Base-by-base conservation (phyloP, 2,329 filamentous ascomycete species). In the Alternaria novae-zelandiae region DNA sequence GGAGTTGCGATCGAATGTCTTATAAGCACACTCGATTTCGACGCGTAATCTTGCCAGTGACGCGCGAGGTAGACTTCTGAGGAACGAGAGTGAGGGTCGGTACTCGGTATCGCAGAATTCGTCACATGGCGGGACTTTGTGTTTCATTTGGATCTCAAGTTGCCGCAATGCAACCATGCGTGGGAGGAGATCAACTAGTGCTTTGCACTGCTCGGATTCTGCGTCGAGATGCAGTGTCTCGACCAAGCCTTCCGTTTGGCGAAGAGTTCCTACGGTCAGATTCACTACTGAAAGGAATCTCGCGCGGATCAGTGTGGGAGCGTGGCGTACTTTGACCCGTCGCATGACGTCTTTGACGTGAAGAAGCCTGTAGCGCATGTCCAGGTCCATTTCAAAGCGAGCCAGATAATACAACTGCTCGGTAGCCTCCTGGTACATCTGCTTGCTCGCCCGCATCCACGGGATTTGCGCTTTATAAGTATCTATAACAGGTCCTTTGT, bases 391-490 rank as follows among this genome's bases (percentile, higher is more conserved):
- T 3, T 36, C 4, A 4, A 36, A 36, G 32, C 32, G 32, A 36
- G 32, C 32, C 32, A 36, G 32, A 36, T 36, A 4, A 3, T 36
- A 36, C 9, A 36, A 36, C 7, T n/a, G 4, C 32, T 36, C 32
- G 15, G 32, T n/a, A n/a, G 32, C 7, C 15, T 36, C 32, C 15
- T 5, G 32, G 15, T 36, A 36, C 32, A 36, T 36, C 2, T 36
- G 32, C 15, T 36, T 36, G 32, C 32, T n/a, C 4, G 7, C 0
- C 3, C 15, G 2, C 32, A 36, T 36, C 32, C 32, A 36, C 2
- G 7, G 0, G 0, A 36, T n/a, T 3, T 36, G 32, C 0, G 0
- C 32, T 36, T 36, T 36, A 3, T 36, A 32, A 4, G 30, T 32
- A 32, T 32, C 30, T 32, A 7, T 0, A 32, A 32, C 8, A 32